Evolutionary conservation across 305 asterid genomes (phyloP), one percentile per base, ranked within the genome.

Genomic region (Caryopteris hybrid): DNA sequence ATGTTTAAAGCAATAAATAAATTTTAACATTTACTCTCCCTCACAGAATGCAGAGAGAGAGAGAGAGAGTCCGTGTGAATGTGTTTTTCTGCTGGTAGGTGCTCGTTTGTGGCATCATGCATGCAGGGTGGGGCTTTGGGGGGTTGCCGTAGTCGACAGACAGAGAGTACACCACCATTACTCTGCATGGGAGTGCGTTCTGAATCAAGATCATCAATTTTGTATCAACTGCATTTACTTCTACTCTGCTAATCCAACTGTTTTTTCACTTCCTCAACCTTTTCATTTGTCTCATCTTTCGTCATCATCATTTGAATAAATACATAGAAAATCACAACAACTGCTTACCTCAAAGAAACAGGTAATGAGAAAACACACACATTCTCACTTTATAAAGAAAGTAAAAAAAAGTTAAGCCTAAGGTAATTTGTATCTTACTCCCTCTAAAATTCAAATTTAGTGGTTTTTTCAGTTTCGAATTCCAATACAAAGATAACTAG

Each of bases 161-260:
- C 9, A 51, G 23, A 22, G 55, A 42, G 67, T 6, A 16, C n/a
- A n/a, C n/a, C 18, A 1, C 5, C 25, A 22, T 61, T 11, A 58
- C 42, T 47, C 48, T 70, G 69, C 75, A 62, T 71, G 69, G 74
- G 62, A 59, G 74, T 69, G 74, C 68, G 66, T 57, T 34, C 72
- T 56, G 31, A 54, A 54, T 61, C 34, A 70, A 27, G 22, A 21
- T 14, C 62, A 60, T 52, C 51, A 21, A 18, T 53, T 25, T 16
- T 50, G 29, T 36, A 23, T 43, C 21, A 29, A 4, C 46, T 16
- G 72, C 64, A 67, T 41, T 67, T 13, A 39, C 71, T 66, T 66
- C 54, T 53, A 61, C 55, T n/a, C 55, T 61, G 68, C 55, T 45
- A 46, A 65, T 38, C 25, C 70, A 51, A 21, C 61, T 22, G 39